phyloP scores from a whole-genome alignment of 2,329 filamentous ascomycete species.

The Fusarium multiceps region DNA sequence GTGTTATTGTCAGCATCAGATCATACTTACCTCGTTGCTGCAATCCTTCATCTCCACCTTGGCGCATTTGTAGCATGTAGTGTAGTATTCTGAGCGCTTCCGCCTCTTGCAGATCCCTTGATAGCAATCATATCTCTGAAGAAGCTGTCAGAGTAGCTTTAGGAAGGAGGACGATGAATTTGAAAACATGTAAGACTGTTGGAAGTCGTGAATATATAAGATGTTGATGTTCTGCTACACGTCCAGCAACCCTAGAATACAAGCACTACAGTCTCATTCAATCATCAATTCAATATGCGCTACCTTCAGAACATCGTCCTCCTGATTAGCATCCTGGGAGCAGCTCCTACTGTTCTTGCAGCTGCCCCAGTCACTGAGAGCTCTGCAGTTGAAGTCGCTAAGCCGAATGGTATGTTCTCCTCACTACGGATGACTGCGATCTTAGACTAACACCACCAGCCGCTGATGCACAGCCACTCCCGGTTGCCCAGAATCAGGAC shows the following conservation, averaged over 20 bases:
- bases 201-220: background rate
- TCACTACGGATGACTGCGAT: too few species aligned
- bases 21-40: background rate
- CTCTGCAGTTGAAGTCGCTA: background rate
- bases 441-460: background rate
- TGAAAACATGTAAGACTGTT: rapidly evolving
- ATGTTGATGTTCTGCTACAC: background rate
- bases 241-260: rapidly evolving
- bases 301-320: background rate
- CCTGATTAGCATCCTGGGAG: background rate
- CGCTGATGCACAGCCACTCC: background rate
- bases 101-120: too few species aligned
- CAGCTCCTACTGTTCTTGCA: background rate
- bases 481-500: background rate
- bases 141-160: background rate
- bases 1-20: background rate
- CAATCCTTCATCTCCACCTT: background rate
- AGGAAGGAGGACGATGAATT: background rate
- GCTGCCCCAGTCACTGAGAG: background rate
- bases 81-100: too few species aligned
- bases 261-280: background rate
- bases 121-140: too few species aligned
- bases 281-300: background rate
- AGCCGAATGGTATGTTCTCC: background rate
- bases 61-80: too few species aligned